Base-by-base conservation (phyloP, 176 grass and related monocot genomes). In the Avena sativa region DNA sequence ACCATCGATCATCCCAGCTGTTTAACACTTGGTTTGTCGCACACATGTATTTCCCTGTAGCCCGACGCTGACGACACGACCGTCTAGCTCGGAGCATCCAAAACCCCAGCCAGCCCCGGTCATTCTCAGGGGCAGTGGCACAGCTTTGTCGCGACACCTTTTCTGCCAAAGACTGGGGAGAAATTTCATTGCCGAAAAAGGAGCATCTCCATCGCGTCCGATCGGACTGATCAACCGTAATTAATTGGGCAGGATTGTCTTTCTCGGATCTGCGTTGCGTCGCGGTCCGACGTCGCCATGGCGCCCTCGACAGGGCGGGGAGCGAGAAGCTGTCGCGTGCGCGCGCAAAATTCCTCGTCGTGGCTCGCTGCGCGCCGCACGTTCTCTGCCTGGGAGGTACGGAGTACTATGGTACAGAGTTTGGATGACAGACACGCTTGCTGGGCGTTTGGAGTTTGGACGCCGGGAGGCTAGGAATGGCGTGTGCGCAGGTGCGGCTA, bases 201-300 rank as follows among this genome's bases (percentile, higher is more conserved):
- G 25, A 66, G 65, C 46, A 65, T 75, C 55, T 36, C 19, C 2
- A 46, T 64, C 80, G 43, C 9, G 6, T 49, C 9, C 16, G 9
- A 34, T 55, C 46, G 25, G 38, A 21, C 57, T 47, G 83, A 51
- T 75, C 71, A 9, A 51, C 57, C 7, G 57, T 51, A 52, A 72
- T 71, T 15, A 49, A n/a, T 70, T 20, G 15, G 57, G 16, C 71
- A 61, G 53, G 30, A 2, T 86, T 86, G 79, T 90, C 84, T 87
- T 56, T 73, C 79, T 64, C 40, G 46, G 73, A 71, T 32, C 84
- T 48, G 71, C 68, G 44, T 71, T 15, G 40, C 40, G 40, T 43
- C 40, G 40, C 40, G 40, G 40, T 43, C 5, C 40, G 40, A 43
- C 40, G 40, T 14, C 80, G 80, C 83, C 59, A n/a, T 62, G n/a